Base-by-base conservation (phyloP, 768 basidiomycete genomes). In the Butyriboletus loyo region DNA sequence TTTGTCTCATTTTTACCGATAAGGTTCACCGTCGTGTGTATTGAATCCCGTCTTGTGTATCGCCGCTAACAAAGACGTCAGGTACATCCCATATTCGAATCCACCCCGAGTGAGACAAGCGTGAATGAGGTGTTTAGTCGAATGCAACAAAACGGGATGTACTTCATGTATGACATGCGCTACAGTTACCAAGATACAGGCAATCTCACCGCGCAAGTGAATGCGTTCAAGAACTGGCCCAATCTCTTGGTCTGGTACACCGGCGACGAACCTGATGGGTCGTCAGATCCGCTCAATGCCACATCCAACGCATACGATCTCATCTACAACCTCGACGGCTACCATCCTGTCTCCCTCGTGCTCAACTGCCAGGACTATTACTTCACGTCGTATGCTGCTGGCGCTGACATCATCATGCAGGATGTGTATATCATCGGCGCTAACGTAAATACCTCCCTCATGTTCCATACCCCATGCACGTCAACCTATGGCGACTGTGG, bases 81-180 rank as follows among this genome's bases (percentile, higher is more conserved):
- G 84, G 72, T 90, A 17, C 89, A 92, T 61, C 83, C 87, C 1
- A 75, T 90, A 17, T 88, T 89, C 1, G 72, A 80, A 2, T 86
- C 81, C 55, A 76, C 60, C 77, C 85, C 62, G 77, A 30, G 77
- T 78, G 73, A 5, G 68, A 84, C 1, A 72, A 82, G 45, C 28
- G 28, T 64, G 31, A 47, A 56, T 7, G 61, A 73, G 22, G 81
- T 88, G 15, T 66, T 89, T n/a, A 78, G 86, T 60, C 74, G 76
- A 32, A 86, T 89, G 81, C 80, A 86, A 62, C 77, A 84, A 53
- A 79, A 82, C 0, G 79, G 79, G 0, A 17, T 66, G 42, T 91
- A 85, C 60, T 73, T 91, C 41, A 88, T 90, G 81, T 92, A 89
- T 58, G 87, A 91, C 64, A 89, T 92, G 89, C 79, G 88, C 55